Percentiles rank a stretch among this genome's conserved stretches.
Evolutionary conservation across 768 basidiomycete genomes (phyloP).

Genomic region (Tricholoma flavovirens): DNA sequence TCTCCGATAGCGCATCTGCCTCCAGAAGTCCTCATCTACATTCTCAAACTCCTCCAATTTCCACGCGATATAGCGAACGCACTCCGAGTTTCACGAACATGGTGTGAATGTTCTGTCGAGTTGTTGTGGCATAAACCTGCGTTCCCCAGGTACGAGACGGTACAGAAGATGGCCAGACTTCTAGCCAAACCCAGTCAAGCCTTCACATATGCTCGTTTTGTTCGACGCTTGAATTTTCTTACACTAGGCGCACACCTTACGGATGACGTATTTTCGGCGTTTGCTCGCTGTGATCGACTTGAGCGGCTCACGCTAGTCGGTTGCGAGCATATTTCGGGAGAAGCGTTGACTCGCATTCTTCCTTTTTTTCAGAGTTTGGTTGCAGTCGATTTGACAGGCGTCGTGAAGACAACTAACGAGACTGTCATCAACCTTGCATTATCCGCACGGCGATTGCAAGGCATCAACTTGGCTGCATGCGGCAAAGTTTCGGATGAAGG

Average conservation of each 20-base stretch:
- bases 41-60: constrained; percentile 77
- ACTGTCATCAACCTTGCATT: constrained; percentile 68
- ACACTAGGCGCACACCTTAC: constrained; percentile 61
- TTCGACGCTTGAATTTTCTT: constrained; percentile 88
- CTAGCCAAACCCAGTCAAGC: constrained; percentile 61
- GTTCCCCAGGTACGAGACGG: constrained; percentile 61
- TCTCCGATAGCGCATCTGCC: constrained; percentile 70
- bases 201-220: constrained; percentile 83
- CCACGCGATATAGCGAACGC: constrained; percentile 68
- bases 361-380: constrained; percentile 71
- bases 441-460: constrained; percentile 74
- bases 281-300: constrained; percentile 70
- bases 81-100: constrained; percentile 79
- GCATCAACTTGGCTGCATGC: constrained; percentile 87
- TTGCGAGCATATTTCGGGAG: constrained; percentile 62
- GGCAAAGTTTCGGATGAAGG: constrained; percentile 73
- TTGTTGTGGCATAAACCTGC: constrained; percentile 90
- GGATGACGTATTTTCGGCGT: constrained; percentile 67
- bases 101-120: constrained; percentile 96
- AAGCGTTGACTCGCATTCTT: constrained; percentile 58
- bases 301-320: constrained; percentile 87
- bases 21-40: constrained; percentile 88
- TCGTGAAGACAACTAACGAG: constrained; percentile 60
- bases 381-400: constrained; percentile 79
- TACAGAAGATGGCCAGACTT: constrained; percentile 74